Conservation (phyloP, 2,329 filamentous ascomycete genomes). For the Coleophoma cylindrospora region DNA sequence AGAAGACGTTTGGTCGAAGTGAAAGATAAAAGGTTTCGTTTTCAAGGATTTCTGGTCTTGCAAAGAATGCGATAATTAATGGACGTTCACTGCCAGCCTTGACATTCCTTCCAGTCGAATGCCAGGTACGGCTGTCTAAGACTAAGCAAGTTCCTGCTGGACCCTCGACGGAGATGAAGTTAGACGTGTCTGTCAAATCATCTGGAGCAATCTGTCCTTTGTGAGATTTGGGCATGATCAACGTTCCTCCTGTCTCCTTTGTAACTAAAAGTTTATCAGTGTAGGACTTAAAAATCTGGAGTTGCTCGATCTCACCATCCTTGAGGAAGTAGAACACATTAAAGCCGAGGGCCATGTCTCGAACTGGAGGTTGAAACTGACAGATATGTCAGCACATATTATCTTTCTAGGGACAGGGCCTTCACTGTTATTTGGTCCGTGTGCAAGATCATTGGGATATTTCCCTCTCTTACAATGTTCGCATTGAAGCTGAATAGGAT, state of each 20-base stretch:
- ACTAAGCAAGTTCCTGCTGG: conserved; percentile 23
- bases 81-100: conserved; percentile 16
- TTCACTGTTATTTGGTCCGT: conserved; percentile 19
- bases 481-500: conserved; percentile 24
- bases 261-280: conserved; percentile 10
- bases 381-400: too few relatives aligned
- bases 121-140: conserved; percentile 25
- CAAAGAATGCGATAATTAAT: conserved; percentile 26
- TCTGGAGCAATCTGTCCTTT: conserved; percentile 15
- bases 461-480: conserved; percentile 25
- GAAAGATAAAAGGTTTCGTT: conserved; percentile 27
- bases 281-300: too few relatives aligned
- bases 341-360: conserved; percentile 19
- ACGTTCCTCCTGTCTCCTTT: conserved; percentile 24
- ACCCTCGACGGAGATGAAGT: conserved; percentile 14
- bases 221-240: conserved; percentile 23
- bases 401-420: too few relatives aligned
- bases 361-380: conserved; percentile 17
- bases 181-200: conserved; percentile 15
- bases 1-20: conserved; percentile 20
- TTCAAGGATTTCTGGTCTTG: conserved; percentile 24
- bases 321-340: conserved; percentile 22
- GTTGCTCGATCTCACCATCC: conserved; percentile 12
- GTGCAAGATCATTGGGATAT: conserved; percentile 22
- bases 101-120: conserved; percentile 23